These are phyloP conservation scores for Huiozyma naganishii DNA, from an alignment of 805 yeast genomes.

Conservation along the genomic window DNA sequence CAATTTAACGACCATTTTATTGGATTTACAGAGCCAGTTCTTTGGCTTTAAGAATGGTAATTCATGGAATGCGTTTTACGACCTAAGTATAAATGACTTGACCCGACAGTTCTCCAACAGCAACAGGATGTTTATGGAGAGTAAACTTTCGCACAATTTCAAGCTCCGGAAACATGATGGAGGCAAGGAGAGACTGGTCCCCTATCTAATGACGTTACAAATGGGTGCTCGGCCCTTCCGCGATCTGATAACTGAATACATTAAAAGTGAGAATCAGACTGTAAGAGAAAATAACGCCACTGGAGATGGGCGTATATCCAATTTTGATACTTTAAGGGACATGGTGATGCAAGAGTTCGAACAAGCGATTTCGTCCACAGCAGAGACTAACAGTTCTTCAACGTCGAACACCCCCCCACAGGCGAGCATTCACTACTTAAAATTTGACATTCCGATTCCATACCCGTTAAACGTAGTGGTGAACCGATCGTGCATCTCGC, in stretches of 20 bases:
- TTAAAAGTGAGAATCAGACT: conserved; percentile 1
- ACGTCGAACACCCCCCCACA: conserved; percentile 3
- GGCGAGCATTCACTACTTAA: conserved; percentile 39
- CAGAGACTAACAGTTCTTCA: conserved; percentile 5
- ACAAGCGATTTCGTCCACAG: conserved; percentile 8
- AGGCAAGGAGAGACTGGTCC: conserved; percentile 12
- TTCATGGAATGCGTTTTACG: conserved; percentile 14
- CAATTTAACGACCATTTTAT: conserved; percentile 37
- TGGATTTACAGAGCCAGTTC: conserved; percentile 44
- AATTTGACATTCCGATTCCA: conserved; percentile 55
- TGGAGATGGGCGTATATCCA: not conserved
- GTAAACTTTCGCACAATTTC: conserved; percentile 27
- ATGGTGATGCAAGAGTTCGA: conserved; percentile 34
- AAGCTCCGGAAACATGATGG: conserved; percentile 2
- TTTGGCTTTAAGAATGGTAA: conserved; percentile 29
- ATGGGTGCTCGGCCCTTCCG: conserved; percentile 30
- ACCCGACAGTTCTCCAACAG: conserved; percentile 17
- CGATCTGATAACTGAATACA: conserved; percentile 12
- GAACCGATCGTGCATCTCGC: conserved; percentile 56
- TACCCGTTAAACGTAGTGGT: conserved; percentile 77
- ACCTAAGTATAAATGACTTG: conserved; percentile 17
- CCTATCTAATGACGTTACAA: conserved; percentile 25
- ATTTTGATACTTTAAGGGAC: conserved; percentile 33
- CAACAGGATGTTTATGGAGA: conserved; percentile 3
- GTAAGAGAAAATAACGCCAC: not conserved